Base-by-base conservation (phyloP, 257 asterid genomes). In the Ehretia macrophylla region DNA sequence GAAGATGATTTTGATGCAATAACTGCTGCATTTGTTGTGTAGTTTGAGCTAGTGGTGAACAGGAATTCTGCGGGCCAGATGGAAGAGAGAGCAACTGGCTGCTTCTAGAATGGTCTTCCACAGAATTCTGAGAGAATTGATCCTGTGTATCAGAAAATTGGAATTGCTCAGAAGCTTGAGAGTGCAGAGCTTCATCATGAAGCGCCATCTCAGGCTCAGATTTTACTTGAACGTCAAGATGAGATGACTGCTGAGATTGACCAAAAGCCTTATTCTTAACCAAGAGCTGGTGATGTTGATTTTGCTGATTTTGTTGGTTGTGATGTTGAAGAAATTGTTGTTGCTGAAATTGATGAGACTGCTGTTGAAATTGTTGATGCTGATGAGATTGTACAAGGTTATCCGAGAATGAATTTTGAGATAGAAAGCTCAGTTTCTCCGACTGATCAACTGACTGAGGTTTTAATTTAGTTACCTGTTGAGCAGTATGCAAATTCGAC, bases 261-360 rank as follows among this genome's bases (percentile, higher is more conserved):
- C 68, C 73, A 74, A 67, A 75, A 68, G 77, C 65, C 56, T 79
- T 85, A 67, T 66, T 83, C 77, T 80, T 84, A 53, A 64, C 18
- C 72, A 80, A 55, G 68, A 66, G 67, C 75, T 83, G 96, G 68
- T 75, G 73, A 55, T 79, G 88, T 60, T 84, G 95, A 69, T 38
- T 68, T 68, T 78, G 94, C 66, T 58, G 83, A 45, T 74, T 90
- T 52, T 78, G 92, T 71, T 76, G 86, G 66, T 68, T 71, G 57
- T 75, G 90, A 73, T 70, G 81, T 48, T 79, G 95, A 57, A 72
- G 73, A 66, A 64, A 69, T 63, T 82, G 89, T 54, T 70, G 82
- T 51, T 60, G 77, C 70, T 82, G 93, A 71, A 84, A 84, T 64
- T 84, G 95, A 68, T 78, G 87, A 58, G 91, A 45, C 32, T 83